Conservation (phyloP, 768 basidiomycete species). For the Lepiota brunneoincarnata region DNA sequence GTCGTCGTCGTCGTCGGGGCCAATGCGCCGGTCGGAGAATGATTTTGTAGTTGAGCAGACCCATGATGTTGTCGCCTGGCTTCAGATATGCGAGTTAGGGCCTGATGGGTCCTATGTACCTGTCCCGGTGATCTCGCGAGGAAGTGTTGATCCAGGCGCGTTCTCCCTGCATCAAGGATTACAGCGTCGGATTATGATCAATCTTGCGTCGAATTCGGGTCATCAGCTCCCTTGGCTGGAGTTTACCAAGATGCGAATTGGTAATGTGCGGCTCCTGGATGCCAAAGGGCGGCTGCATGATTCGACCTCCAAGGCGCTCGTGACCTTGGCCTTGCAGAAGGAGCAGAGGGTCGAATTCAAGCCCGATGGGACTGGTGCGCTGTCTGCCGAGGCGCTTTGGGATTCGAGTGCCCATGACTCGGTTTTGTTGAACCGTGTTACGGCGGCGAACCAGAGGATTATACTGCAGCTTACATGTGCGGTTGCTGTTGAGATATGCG, state of each 20-base stretch:
- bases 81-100: conserved; percentile 84
- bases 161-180: conserved; percentile 93
- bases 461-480: conserved; percentile 76
- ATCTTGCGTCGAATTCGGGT: conserved; percentile 85
- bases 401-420: conserved; percentile 93
- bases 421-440: conserved; percentile 80
- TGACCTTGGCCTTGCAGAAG: conserved; percentile 72
- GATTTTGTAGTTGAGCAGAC: conserved; percentile 86
- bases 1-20: conserved; percentile 32
- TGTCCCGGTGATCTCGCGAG: conserved; percentile 77
- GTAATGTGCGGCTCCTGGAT: conserved; percentile 84
- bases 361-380: conserved; percentile 76
- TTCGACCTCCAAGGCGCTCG: conserved; percentile 65
- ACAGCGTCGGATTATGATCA: conserved; percentile 78
- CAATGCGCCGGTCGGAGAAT: conserved; percentile 90
- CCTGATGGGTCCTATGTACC: conserved; percentile 82
- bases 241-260: conserved; percentile 71
- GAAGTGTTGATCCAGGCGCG: conserved; percentile 74
- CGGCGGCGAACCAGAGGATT: conserved; percentile 72
- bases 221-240: conserved; percentile 86
- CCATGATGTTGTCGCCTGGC: conserved; percentile 88
- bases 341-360: conserved; percentile 74
- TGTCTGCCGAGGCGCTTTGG: conserved; percentile 79
- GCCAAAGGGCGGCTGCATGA: conserved; percentile 80
- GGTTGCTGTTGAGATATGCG: conserved; percentile 80